Percentiles rank a stretch among this genome's conserved stretches.
These are phyloP conservation scores for Piper betle DNA, from an alignment of 164 flowering plant species.

Conservation along the genomic window DNA sequence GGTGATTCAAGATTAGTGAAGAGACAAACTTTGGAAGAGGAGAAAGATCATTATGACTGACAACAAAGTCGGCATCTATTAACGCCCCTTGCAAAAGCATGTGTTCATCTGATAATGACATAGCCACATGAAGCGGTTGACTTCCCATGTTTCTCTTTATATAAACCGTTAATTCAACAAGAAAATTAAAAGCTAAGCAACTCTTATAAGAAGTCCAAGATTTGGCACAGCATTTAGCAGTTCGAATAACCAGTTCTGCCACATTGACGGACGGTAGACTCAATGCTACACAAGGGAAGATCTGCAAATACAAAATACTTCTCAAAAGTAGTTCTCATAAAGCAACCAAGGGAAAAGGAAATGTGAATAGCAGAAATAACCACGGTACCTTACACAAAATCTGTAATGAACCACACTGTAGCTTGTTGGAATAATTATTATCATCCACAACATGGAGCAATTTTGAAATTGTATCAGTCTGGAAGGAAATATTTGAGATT, in stretches of 20 bases:
- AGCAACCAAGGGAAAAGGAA: background rate
- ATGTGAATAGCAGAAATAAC: background rate
- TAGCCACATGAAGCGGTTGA: background rate
- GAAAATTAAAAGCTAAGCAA: conserved; percentile 25
- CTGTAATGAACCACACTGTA: conserved; percentile 36
- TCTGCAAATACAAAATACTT: conserved; percentile 25
- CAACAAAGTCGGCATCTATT: background rate
- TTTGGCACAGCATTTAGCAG: conserved; percentile 26
- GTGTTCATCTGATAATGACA: background rate
- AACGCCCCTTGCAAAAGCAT: background rate
- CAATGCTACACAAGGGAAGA: conserved; percentile 14
- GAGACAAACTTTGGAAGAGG: conserved; percentile 20
- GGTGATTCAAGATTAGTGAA: conserved; percentile 25
- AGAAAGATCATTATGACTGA: conserved; percentile 10
- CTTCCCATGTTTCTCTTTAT: conserved; percentile 15
- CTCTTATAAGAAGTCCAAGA: conserved; percentile 22
- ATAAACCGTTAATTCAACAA: conserved; percentile 29
- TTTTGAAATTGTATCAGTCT: conserved; percentile 10
- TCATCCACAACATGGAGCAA: conserved; percentile 29
- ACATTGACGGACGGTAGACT: conserved; percentile 16
- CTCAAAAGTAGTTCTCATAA: background rate
- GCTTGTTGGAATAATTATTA: conserved; percentile 17
- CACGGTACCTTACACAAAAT: conserved; percentile 42
- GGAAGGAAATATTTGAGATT: conserved; percentile 13
- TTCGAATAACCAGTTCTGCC: conserved; percentile 20